Base-by-base conservation (phyloP, 1,139 yeast genomes). In the Candida glucosophila region DNA sequence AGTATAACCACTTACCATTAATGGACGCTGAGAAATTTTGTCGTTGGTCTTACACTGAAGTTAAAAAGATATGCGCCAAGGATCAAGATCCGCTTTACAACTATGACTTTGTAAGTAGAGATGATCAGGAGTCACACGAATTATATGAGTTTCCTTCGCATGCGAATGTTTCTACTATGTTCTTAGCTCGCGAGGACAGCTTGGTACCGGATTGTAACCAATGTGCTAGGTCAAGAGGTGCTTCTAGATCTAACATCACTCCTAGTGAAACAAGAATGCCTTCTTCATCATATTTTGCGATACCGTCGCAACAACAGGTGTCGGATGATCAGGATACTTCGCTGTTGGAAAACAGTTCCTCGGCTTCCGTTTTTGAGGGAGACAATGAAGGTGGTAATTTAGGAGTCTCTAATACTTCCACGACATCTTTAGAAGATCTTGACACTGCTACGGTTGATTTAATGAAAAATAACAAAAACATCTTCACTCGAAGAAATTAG, bases 11-110 rank as follows among this genome's bases (percentile, higher is more conserved):
- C 44, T 58, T 88, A 44, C 97, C 97, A n/a, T 58, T 73, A 18
- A 59, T 64, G 22, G 81, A 75, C 36, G 55, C 56, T 12, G 69
- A 56, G 31, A 70, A 74, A 44, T 78, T 78, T 43, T 78, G 90
- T 41, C 76, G 97, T 35, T 88, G 95, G 93, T 78, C 92, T 12
- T 88, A 88, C 47, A 45, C 55, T 6, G 53, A 49, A 25, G 44
- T 63, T 19, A 35, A 39, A 22, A 47, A 43, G 29, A 43, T 49
- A 15, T 48, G 56, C 36, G 36, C 56, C 22, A 30, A 29, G 16
- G 47, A 47, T 15, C 36, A 41, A 5, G 64, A 63, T 34, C 69
- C 70, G n/a, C 50, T 62, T 39, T n/a, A n/a, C n/a, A n/a, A n/a
- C n/a, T n/a, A n/a, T n/a, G n/a, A n/a, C n/a, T n/a, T n/a, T n/a